A percentile compares a stretch with the other conserved stretches of the same genome.
Conservation (phyloP, 2,329 filamentous ascomycete genomes). For the Neocatenulostroma microsporum region DNA sequence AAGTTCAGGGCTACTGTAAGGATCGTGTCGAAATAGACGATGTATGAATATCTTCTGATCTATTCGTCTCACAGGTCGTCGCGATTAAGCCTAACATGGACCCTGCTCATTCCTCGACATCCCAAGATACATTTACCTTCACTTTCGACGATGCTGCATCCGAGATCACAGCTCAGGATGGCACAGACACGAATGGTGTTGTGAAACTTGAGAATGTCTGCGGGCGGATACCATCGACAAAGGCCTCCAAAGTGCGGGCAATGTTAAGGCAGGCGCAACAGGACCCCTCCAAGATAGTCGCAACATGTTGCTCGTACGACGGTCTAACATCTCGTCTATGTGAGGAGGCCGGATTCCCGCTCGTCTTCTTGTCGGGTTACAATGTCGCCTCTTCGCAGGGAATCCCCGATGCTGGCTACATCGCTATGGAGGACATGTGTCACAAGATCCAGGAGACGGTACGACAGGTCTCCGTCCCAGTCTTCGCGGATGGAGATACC, state of each 20-base stretch:
- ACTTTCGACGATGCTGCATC: no score
- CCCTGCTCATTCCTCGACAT: no score
- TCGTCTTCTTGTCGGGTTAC: conserved; percentile 40
- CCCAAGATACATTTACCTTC: no score
- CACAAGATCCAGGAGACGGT: conserved; percentile 30
- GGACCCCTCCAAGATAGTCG: conserved; percentile 39
- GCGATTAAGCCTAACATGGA: no score
- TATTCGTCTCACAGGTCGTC: no score
- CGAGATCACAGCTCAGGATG: no score
- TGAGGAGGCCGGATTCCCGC: conserved; percentile 41
- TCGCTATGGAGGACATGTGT: conserved; percentile 42
- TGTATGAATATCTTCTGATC: no score
- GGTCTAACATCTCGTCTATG: conserved; percentile 29
- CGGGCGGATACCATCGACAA: conserved; percentile 29
- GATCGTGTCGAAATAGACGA: no score
- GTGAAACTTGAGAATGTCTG: no score
- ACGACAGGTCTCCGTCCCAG: conserved; percentile 35
- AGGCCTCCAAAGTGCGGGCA: conserved; percentile 33
- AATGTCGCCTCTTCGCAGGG: conserved; percentile 33
- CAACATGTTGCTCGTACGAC: conserved; percentile 36
- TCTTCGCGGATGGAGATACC: conserved; percentile 43
- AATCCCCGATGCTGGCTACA: conserved; percentile 44
- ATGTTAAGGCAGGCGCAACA: conserved; percentile 34
- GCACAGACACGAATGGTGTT: no score
- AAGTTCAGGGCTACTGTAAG: no score